A percentile compares a stretch with the other conserved stretches of the same genome.
These are phyloP conservation scores for Diatrype stigma DNA, from an alignment of 2,329 filamentous ascomycete genomes.

Conservation along the genomic window DNA sequence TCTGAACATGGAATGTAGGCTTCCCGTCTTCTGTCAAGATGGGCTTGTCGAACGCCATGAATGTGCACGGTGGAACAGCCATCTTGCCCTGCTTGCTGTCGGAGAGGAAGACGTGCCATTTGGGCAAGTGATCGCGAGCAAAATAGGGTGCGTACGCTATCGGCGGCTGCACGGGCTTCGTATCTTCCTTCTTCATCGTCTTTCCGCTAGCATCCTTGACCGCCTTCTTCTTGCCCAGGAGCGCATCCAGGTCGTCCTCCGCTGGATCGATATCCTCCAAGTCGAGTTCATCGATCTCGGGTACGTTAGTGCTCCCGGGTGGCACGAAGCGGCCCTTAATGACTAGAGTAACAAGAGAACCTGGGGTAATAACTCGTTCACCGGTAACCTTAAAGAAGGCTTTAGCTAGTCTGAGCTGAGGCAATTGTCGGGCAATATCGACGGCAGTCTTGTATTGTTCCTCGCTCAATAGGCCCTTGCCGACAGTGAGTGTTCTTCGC, in stretches of 20 bases:
- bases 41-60: conserved; percentile 85
- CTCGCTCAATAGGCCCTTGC: conserved; percentile 66
- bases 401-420: conserved; percentile 78
- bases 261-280: conserved; percentile 89
- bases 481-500: conserved; percentile 67
- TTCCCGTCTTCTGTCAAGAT: conserved; percentile 75
- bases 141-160: conserved; percentile 90
- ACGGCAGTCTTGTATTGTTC: conserved; percentile 74
- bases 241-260: conserved; percentile 84
- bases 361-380: conserved; percentile 87
- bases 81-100: conserved; percentile 95
- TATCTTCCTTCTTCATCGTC: conserved; percentile 49
- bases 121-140: conserved; percentile 80
- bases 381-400: conserved; percentile 98
- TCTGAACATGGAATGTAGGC: conserved; percentile 93
- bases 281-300: conserved; percentile 70
- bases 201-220: conserved; percentile 60
- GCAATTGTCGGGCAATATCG: conserved; percentile 76
- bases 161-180: conserved; percentile 69
- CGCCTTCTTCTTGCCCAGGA: conserved; percentile 69
- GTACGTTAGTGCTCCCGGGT: conserved; percentile 72
- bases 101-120: conserved; percentile 92
- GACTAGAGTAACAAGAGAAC: conserved; percentile 87
- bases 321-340: conserved; percentile 93
- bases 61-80: conserved; percentile 94